Evolutionary conservation across 2,329 filamentous ascomycete species (phyloP), one percentile per base, ranked within the genome.

Genomic region (Aphanocladium album): DNA sequence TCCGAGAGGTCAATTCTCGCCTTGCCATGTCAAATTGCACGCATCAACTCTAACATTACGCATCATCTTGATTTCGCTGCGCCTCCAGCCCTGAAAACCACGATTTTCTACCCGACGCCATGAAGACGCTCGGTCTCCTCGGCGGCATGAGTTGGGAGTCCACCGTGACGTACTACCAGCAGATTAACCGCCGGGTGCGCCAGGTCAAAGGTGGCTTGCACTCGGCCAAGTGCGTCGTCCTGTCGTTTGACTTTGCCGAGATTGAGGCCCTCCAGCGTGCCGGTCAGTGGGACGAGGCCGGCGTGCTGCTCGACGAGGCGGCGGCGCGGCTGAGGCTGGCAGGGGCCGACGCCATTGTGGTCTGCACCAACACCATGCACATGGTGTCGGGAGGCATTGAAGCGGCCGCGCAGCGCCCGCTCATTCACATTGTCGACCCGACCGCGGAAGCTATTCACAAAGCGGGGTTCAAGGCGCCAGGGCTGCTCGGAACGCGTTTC

Each of bases 91-190:
- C n/a, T n/a, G n/a, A n/a, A n/a, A n/a, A n/a, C n/a, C n/a, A n/a
- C n/a, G n/a, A n/a, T n/a, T n/a, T 33, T 8, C n/a, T 30, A 23
- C 25, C 27, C 12, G n/a, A n/a, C 8, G 19, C 45, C n/a, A 69
- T 68, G 70, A 69, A 67, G 52, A 69, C 68, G 0, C 50, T 69
- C 1, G 68, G 68, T 1, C 30, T 70, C 0, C 63, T 70, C 9
- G 68, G 67, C 1, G 68, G 68, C 16, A 70, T 68, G 67, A 70
- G 64, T 50, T 69, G 65, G 65, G 66, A 69, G 12, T 68, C 68
- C 0, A 70, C 67, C 1, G 63, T 64, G 0, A 67, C 63, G 0
- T 70, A 70, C 59, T 70, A 70, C 46, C 65, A 67, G 37, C 63
- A 66, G 11, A 68, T 70, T 53, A 69, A 69, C 19, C 62, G 66